A percentile compares a stretch with the other conserved stretches of the same genome.
These are phyloP conservation scores for Amanita inopinata DNA, from an alignment of 768 basidiomycete species.

Conservation along the genomic window DNA sequence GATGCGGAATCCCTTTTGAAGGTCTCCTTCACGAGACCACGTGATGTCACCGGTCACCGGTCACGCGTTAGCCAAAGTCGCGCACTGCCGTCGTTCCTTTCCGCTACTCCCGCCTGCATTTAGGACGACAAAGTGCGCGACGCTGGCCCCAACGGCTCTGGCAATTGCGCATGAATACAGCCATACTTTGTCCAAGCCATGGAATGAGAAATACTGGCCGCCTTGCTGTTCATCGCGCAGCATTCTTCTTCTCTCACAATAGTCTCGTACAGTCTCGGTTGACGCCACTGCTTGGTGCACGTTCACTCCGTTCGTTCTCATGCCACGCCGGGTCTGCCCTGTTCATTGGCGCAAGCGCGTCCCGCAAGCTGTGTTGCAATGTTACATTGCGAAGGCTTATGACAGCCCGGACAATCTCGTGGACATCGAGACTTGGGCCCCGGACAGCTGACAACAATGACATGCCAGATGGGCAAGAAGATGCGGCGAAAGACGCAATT, in stretches of 20 bases:
- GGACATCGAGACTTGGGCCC: neutral
- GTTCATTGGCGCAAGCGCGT: no score
- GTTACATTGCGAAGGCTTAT: neutral
- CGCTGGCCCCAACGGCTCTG: constrained; percentile 2
- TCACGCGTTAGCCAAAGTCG: neutral
- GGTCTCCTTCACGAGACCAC: neutral
- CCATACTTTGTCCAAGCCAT: constrained; percentile 25
- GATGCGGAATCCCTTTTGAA: neutral
- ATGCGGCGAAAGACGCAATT: constrained; percentile 51
- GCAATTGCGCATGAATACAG: constrained; percentile 34
- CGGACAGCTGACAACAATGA: neutral
- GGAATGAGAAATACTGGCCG: constrained; percentile 24
- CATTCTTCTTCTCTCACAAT: neutral
- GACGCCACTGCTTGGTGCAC: neutral
- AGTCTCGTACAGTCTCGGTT: neutral
- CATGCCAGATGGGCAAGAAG: constrained; percentile 2
- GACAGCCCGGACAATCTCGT: neutral
- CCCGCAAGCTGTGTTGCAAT: neutral
- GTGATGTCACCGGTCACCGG: constrained; percentile 1
- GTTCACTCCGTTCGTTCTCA: neutral
- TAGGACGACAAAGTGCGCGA: neutral
- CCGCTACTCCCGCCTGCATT: neutral
- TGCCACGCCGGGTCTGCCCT: constrained; percentile 4
- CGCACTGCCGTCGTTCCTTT: neutral
- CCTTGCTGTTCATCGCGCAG: constrained; percentile 3